These are phyloP conservation scores for Tripterygium wilfordii DNA, from an alignment of 177 flowering plant genomes.

Conservation along the genomic window DNA sequence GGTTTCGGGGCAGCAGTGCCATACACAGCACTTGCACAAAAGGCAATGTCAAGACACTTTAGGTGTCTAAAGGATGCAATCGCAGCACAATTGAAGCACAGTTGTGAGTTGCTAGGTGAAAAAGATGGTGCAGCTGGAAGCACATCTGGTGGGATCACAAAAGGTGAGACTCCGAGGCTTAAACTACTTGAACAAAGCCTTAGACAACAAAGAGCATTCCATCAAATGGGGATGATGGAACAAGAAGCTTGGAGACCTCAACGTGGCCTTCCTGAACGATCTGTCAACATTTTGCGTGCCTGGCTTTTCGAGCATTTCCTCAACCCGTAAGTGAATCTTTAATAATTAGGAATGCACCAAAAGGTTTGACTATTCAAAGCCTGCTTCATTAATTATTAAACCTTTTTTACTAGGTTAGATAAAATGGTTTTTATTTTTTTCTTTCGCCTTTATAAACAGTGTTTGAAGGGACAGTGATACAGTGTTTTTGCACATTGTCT, in stretches of 20 bases:
- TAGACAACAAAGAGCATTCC: slow-evolving; percentile 83
- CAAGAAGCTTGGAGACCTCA: slow-evolving; percentile 99
- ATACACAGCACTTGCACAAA: slow-evolving; percentile 85
- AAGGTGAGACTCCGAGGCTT: slow-evolving; percentile 94
- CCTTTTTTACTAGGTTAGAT: too few relatives aligned
- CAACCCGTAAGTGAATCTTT: slow-evolving; percentile 95
- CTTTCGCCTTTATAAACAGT: background rate
- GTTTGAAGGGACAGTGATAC: slow-evolving; percentile 9
- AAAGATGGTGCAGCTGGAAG: slow-evolving; percentile 54
- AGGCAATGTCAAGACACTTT: slow-evolving; percentile 97
- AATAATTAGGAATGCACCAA: too few relatives aligned
- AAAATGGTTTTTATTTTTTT: background rate
- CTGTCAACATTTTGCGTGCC: slow-evolving; percentile 86
- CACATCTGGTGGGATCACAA: slow-evolving; percentile 69
- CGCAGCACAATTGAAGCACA: slow-evolving; percentile 64
- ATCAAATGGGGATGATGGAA: slow-evolving; percentile 96
- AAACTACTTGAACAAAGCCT: slow-evolving; percentile 75
- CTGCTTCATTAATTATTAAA: background rate
- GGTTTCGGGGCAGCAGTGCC: slow-evolving; percentile 89
- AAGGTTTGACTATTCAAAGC: background rate
- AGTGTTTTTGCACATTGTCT: slow-evolving; percentile 22
- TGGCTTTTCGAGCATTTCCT: slow-evolving; percentile 99
- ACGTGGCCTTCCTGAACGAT: slow-evolving; percentile 89
- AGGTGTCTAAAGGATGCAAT: slow-evolving; percentile 87
- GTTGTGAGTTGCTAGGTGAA: slow-evolving; percentile 83